Evolutionary conservation across 2,329 filamentous ascomycete genomes (phyloP).

Genomic region (Sarocladium kiliense): DNA sequence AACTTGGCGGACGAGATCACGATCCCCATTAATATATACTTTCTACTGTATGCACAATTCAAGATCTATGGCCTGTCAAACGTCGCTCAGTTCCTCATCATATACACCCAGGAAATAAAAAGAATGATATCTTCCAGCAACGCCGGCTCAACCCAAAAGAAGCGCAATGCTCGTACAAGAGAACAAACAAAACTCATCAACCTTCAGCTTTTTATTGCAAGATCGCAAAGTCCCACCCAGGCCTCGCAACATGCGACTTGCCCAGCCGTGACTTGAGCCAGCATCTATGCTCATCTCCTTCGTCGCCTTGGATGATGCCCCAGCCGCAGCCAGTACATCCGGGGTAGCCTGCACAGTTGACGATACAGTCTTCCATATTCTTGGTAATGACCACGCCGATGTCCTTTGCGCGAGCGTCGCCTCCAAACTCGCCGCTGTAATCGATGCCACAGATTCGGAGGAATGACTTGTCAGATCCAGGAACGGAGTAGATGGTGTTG

Average conservation of each 20-base stretch:
- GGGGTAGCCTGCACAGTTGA: constrained; percentile 33
- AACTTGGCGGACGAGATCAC: not conserved
- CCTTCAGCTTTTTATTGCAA: constrained; percentile 16
- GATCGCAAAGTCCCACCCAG: constrained; percentile 39
- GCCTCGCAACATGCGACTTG: constrained; percentile 23
- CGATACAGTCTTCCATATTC: constrained; percentile 38
- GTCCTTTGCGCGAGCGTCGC: constrained; percentile 26
- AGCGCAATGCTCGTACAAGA: not conserved
- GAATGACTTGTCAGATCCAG: constrained; percentile 35
- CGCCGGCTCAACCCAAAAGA: constrained; percentile 1
- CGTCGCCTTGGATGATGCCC: constrained; percentile 37
- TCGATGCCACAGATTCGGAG: constrained; percentile 40
- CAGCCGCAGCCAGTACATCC: constrained; percentile 39
- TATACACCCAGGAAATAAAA: not conserved
- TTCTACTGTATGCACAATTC: no score
- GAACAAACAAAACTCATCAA: not conserved
- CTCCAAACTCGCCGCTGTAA: constrained; percentile 24
- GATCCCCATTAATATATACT: not conserved
- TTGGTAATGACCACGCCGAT: constrained; percentile 29
- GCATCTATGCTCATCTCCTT: constrained; percentile 33
- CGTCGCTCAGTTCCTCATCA: no score
- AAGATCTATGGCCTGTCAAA: no score
- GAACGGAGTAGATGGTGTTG: constrained; percentile 37
- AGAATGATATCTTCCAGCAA: not conserved
- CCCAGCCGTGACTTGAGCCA: constrained; percentile 37